These are phyloP conservation scores for Fusarium neocosmosporiellum DNA, from an alignment of 2,329 filamentous ascomycete species.

Conservation along the genomic window DNA sequence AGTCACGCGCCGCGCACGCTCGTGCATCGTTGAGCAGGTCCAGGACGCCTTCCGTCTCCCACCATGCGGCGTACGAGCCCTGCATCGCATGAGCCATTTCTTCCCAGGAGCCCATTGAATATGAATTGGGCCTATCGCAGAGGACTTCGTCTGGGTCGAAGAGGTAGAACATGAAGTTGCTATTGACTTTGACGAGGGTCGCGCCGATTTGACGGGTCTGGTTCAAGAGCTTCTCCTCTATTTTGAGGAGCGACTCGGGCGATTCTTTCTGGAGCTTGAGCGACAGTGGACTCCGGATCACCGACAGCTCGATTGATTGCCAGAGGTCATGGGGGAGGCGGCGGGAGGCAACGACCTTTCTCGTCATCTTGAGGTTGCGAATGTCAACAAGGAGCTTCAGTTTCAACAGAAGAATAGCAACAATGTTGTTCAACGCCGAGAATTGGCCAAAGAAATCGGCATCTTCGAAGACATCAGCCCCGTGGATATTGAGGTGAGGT, in stretches of 20 bases:
- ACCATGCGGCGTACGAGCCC: constrained; percentile 4
- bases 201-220: not conserved
- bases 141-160: constrained; percentile 6
- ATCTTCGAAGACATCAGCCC: not conserved
- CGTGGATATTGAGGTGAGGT: not conserved
- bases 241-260: not conserved
- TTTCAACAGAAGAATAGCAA: constrained; percentile 7
- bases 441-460: not conserved
- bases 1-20: not conserved
- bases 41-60: constrained; percentile 5
- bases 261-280: not conserved
- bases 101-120: constrained; percentile 1
- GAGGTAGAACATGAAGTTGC: not conserved
- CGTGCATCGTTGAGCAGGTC: not conserved
- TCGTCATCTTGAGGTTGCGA: constrained; percentile 2
- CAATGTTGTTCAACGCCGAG: not conserved
- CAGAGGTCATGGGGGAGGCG: constrained; percentile 1
- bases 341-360: constrained; percentile 4
- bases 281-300: constrained; percentile 8
- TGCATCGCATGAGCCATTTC: not conserved
- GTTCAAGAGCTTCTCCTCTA: not conserved
- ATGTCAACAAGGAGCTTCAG: constrained; percentile 19
- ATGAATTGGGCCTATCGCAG: not conserved
- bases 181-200: not conserved
- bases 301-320: not conserved